These are phyloP conservation scores for Cenchrus americanus DNA, from an alignment of 176 grass and related monocot species.

Conservation along the genomic window DNA sequence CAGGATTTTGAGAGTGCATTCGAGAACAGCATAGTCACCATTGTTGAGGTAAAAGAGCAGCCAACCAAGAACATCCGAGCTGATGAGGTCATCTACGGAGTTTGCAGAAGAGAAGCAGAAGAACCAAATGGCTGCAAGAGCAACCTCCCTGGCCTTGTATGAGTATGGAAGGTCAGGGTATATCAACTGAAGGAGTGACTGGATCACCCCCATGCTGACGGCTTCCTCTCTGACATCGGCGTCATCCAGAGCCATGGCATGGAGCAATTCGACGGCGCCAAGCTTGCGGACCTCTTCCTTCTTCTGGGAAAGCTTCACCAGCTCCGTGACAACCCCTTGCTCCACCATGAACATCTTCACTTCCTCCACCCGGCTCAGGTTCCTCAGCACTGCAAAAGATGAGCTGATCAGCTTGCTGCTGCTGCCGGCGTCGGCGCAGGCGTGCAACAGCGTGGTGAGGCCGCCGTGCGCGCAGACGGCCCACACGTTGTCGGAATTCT, in stretches of 20 bases:
- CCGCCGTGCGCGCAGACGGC: conserved; percentile 88
- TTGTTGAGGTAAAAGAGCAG: conserved; percentile 72
- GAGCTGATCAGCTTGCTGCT: conserved; percentile 56
- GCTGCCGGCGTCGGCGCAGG: conserved; percentile 40
- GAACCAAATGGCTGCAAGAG: conserved; percentile 63
- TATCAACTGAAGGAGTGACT: conserved; percentile 65
- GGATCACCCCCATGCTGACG: conserved; percentile 63
- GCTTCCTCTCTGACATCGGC: conserved; percentile 55
- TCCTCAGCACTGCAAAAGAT: conserved; percentile 69
- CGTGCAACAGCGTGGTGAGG: conserved; percentile 63
- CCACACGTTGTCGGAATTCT: conserved; percentile 96
- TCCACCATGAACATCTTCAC: conserved; percentile 86
- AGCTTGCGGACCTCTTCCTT: conserved; percentile 66
- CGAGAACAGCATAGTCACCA: conserved; percentile 61
- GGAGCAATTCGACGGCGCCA: conserved; percentile 59
- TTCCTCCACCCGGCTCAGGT: conserved; percentile 76
- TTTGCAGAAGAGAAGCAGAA: conserved; percentile 64
- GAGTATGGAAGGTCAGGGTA: conserved; percentile 69
- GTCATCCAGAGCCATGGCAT: conserved; percentile 64
- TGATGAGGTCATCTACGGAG: conserved; percentile 55
- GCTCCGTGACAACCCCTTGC: conserved; percentile 59
- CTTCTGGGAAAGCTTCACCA: conserved; percentile 67
- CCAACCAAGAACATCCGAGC: conserved; percentile 52
- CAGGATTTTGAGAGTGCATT: conserved; percentile 67
- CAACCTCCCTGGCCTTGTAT: conserved; percentile 78